Evolutionary conservation across 805 yeast genomes (phyloP).

Genomic region (Metschnikowia vanudenii): DNA sequence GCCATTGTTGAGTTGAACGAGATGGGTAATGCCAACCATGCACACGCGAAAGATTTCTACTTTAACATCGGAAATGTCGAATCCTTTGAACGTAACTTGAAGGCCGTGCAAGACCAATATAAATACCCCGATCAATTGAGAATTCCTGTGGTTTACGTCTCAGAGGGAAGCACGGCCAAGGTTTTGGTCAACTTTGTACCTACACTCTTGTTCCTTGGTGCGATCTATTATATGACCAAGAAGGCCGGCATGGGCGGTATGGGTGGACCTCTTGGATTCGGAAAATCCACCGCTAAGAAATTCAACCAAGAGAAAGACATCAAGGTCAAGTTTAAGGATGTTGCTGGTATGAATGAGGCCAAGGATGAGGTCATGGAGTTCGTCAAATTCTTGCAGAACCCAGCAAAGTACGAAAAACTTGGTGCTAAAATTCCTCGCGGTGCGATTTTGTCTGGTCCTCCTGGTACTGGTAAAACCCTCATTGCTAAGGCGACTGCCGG

Average conservation of each 20-base stretch:
- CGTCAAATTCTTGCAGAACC: conserved; percentile 88
- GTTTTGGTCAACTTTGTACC: conserved; percentile 77
- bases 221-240: conserved; percentile 78
- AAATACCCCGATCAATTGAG: conserved; percentile 60
- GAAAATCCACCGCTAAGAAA: conserved; percentile 85
- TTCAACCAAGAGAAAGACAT: conserved; percentile 92
- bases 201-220: conserved; percentile 85
- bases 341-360: conserved; percentile 97
- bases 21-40: conserved; percentile 49
- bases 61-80: conserved; percentile 91
- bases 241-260: conserved; percentile 49
- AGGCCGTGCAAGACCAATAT: conserved; percentile 69
- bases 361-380: conserved; percentile 98
- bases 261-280: conserved; percentile 79
- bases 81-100: conserved; percentile 76
- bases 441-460: conserved; percentile 95
- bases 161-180: conserved; percentile 65
- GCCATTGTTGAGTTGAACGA: conserved; percentile 72
- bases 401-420: conserved; percentile 81
- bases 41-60: conserved; percentile 26
- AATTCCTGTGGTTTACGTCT: conserved; percentile 78
- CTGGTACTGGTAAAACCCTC: conserved; percentile 98
- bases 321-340: conserved; percentile 86
- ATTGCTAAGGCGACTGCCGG: conserved; percentile 99
- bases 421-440: conserved; percentile 99